Base-by-base conservation (phyloP, 208 protist species). In the Acanthamoeba royreba region DNA sequence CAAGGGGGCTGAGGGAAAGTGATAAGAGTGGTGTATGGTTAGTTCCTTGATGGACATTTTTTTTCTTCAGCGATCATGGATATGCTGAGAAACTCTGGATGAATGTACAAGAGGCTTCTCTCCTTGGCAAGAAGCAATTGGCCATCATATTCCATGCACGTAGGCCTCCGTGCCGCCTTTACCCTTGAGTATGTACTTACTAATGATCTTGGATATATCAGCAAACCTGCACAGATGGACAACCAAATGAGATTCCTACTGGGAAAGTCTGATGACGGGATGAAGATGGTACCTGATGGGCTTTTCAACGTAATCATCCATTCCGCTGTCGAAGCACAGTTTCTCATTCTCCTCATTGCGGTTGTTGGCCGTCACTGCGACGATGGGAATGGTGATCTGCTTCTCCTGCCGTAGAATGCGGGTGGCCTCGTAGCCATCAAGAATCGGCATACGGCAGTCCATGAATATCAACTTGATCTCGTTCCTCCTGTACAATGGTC, bases 401-500 rank as follows among this genome's bases (percentile, higher is more conserved):
- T 90, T 69, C 53, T 69, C 52, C 83, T 90, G 83, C 0, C 83
- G 83, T 25, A 90, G 33, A 52, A 90, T 90, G 38, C 83, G 83
- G n/a, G 83, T 90, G 13, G 83, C 83, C 53, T 90, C 83, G 8
- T 69, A 90, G 42, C 83, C 83, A 28, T 90, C 83, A 38, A 90
- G 46, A 17, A 90, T 69, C 53, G 83, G 83, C 83, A 90, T 90
- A 15, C 53, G 83, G 52, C 83, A 90, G 53, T 90, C 83, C 83
- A 90, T 90, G 53, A 90, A 90, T 19, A 90, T 90, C 25, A 85
- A 33, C 74, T 85, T 85, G 38, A 85, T 52, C 45, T 85, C 74
- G 45, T 85, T 85, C n/a, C 45, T 52, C 28, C 74, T 85, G 66
- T 40, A 31, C 28, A 28, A n/a, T n/a, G n/a, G n/a, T n/a, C n/a